Evolutionary conservation across 148 eudicot species (phyloP).

Genomic region (Polygonum aviculare): DNA sequence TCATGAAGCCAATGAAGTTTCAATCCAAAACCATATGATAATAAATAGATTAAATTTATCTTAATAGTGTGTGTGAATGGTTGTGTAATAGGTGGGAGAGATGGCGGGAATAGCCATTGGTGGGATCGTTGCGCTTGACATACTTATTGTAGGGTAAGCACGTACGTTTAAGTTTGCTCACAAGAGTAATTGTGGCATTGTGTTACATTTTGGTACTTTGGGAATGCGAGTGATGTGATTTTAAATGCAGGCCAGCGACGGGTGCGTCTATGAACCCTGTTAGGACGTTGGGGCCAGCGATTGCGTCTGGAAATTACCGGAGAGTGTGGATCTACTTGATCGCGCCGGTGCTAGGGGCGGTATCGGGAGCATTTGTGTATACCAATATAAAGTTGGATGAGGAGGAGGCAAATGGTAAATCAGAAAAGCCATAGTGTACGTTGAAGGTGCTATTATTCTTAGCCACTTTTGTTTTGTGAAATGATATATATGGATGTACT

Average conservation of each 20-base stretch:
- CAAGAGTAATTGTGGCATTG: background rate
- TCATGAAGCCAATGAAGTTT: too few relatives aligned
- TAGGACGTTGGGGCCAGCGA: slow-evolving; percentile 11
- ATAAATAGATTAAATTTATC: too few relatives aligned
- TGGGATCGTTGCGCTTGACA: slow-evolving; percentile 10
- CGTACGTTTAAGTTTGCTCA: background rate
- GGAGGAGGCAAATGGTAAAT: background rate
- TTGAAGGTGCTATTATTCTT: background rate
- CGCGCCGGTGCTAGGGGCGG: slow-evolving; percentile 5
- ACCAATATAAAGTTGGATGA: slow-evolving; percentile 4
- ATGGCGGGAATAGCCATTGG: slow-evolving; percentile 12
- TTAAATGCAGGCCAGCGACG: slow-evolving; percentile 7
- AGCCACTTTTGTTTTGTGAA: background rate
- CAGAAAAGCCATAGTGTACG: background rate
- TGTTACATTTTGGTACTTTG: background rate
- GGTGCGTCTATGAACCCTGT: slow-evolving; percentile 14
- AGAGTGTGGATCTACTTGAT: slow-evolving; percentile 9
- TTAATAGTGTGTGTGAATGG: too few relatives aligned
- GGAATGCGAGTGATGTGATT: background rate
- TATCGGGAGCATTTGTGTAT: slow-evolving; percentile 3
- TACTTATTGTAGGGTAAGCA: slow-evolving; percentile 8
- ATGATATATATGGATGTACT: too few relatives aligned
- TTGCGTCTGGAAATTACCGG: slow-evolving; percentile 5
- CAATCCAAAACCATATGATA: too few relatives aligned
- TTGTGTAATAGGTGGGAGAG: background rate